Conservation (phyloP, 345 rosid species). For the Citrus reticulata region DNA sequence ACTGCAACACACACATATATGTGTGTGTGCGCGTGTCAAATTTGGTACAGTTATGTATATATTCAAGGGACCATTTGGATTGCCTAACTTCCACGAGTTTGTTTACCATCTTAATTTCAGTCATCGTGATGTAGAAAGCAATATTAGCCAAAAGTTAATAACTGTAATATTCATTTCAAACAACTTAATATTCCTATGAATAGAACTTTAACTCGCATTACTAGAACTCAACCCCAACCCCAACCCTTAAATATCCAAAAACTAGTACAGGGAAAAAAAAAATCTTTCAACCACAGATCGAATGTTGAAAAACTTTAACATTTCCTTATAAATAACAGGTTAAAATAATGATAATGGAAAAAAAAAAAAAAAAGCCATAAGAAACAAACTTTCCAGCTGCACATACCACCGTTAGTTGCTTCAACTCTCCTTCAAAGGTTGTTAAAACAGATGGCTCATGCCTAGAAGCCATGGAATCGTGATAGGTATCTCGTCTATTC, state of each 20-base stretch:
- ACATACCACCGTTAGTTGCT: slow-evolving; percentile 76
- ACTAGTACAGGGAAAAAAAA: neutral
- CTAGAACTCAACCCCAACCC: neutral
- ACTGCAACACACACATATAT: too few species aligned
- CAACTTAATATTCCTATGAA: neutral
- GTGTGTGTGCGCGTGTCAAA: neutral
- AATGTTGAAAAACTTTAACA: neutral
- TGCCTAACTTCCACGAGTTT: neutral
- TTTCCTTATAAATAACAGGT: neutral
- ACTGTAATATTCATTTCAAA: neutral
- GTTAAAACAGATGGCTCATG: slow-evolving; percentile 40
- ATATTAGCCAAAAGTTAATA: too few species aligned
- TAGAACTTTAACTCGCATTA: neutral
- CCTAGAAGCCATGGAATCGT: slow-evolving; percentile 31
- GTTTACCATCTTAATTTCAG: neutral
- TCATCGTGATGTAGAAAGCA: neutral
- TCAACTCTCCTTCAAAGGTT: slow-evolving; percentile 57
- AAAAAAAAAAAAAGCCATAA: neutral
- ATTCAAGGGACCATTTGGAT: neutral
- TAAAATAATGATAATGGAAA: neutral
- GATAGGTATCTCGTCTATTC: slow-evolving; percentile 72
- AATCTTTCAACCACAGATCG: neutral
- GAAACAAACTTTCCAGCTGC: neutral
- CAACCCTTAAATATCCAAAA: neutral
- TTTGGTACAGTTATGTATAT: neutral